phyloP scores from a whole-genome alignment of 2,329 filamentous ascomycete species.

The Beauveria brongniartii region DNA sequence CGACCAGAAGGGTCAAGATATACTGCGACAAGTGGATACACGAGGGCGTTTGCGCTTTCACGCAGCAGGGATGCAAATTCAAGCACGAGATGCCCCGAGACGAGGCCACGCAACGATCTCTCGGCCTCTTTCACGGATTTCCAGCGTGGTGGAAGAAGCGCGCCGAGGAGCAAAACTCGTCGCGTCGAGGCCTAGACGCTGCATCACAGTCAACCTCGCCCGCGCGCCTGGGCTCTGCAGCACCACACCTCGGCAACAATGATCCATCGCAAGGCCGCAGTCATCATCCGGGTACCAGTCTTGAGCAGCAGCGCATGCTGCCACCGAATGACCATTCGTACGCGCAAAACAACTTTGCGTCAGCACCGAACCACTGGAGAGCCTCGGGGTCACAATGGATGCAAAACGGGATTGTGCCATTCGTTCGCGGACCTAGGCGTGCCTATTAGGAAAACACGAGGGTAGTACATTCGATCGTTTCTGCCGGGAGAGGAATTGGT shows the following conservation, averaged over 20 bases:
- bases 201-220: neutral
- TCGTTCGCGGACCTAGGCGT: conserved; percentile 3
- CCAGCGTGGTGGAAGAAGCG: conserved; percentile 52
- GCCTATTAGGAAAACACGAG: neutral
- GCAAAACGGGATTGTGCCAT: conserved; percentile 12
- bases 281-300: neutral
- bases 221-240: neutral
- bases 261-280: neutral
- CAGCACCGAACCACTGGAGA: neutral
- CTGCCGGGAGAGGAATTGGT: neutral
- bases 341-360: neutral
- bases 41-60: conserved; percentile 76
- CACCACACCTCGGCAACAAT: neutral
- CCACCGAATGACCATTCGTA: neutral
- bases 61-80: conserved; percentile 78
- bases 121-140: conserved; percentile 64
- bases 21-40: conserved; percentile 90
- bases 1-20: conserved; percentile 49
- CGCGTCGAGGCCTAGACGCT: neutral
- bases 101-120: conserved; percentile 51
- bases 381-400: conserved; percentile 11
- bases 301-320: neutral
- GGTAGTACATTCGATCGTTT: neutral
- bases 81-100: conserved; percentile 85
- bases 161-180: conserved; percentile 31